Base-by-base conservation (phyloP, 1,284 basidiomycete genomes). In the Laetiporus sulphureus region DNA sequence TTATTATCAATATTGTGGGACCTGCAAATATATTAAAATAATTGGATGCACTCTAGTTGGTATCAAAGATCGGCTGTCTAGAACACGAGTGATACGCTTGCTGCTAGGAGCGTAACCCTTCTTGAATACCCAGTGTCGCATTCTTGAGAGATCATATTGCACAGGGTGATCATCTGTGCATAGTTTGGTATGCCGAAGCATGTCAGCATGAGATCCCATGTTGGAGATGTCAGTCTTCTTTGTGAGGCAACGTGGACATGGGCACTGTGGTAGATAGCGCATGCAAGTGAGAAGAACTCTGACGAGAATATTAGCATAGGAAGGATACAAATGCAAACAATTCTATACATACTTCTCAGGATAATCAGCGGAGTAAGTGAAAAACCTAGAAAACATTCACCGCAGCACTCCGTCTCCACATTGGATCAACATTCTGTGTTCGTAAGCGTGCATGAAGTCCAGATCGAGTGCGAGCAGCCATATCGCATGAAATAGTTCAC, bases 201-300 rank as follows among this genome's bases (percentile, higher is more conserved):
- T 38, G 30, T 55, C 49, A 1, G 22, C 15, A 10, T 18, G 18
- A 1, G 34, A 37, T 1, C 52, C 50, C 11, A 51, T 22, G 3
- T 42, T n/a, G 2, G 4, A 24, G 5, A 62, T 39, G 2, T 53
- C 37, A 13, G 41, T 39, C 24, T 47, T 49, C 27, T 20, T n/a
- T 1, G 55, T 44, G 0, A 50, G 44, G 44, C 65, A 68, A 2
- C 49, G 51, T 4, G 62, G 62, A 45, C 66, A 69, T 0, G 46
- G 47, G 36, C 48, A 52, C 6, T 31, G 12, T 2, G 38, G 47
- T 7, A 51, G 39, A 12, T 38, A 44, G 10, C 48, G 42, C 8
- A 56, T 48, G 1, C 32, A 38, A 0, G 53, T 46, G 11, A 54
- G 24, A 1, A 54, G 40, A 23, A 55, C 32, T 27, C 54, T 58